These are phyloP conservation scores for Arthromyces matolae DNA, from an alignment of 768 basidiomycete species.

Conservation along the genomic window DNA sequence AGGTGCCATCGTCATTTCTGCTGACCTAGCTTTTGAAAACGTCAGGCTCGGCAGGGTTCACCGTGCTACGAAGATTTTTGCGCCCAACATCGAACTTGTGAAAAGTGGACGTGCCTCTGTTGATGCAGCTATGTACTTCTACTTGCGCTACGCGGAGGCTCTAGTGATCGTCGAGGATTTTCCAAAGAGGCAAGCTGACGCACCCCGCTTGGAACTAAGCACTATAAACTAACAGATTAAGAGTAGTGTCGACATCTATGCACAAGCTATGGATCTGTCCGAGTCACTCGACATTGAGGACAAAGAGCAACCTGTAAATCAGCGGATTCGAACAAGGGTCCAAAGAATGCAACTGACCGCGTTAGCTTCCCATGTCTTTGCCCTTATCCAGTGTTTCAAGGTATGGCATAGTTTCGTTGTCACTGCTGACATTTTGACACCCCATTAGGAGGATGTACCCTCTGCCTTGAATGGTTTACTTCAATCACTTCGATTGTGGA, in stretches of 20 bases:
- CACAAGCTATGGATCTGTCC: conserved; percentile 53
- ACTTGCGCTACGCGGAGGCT: conserved; percentile 64
- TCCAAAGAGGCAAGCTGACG: conserved; percentile 45
- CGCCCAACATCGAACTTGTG: conserved; percentile 46
- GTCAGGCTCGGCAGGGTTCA: conserved; percentile 69
- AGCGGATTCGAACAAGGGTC: conserved; percentile 58
- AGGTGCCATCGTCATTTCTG: conserved; percentile 64
- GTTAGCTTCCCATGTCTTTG: conserved; percentile 65
- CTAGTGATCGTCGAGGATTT: conserved; percentile 59
- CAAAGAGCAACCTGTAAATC: conserved; percentile 45
- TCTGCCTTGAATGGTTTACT: conserved; percentile 55
- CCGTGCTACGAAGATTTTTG: conserved; percentile 64
- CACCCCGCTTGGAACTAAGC: no score
- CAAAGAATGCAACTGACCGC: conserved; percentile 65
- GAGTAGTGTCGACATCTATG: conserved; percentile 48
- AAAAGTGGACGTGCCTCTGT: conserved; percentile 44
- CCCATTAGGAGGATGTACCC: conserved; percentile 54
- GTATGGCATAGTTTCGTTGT: conserved; percentile 34
- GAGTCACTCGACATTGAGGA: conserved; percentile 39
- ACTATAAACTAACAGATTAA: background rate
- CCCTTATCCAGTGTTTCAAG: conserved; percentile 62
- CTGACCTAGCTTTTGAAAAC: conserved; percentile 78
- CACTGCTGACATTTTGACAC: conserved; percentile 2
- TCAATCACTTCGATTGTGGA: conserved; percentile 76
- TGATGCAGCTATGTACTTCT: conserved; percentile 50